phyloP scores from a whole-genome alignment of 495 filamentous ascomycete species.

The Penicillium bovifimosum region DNA sequence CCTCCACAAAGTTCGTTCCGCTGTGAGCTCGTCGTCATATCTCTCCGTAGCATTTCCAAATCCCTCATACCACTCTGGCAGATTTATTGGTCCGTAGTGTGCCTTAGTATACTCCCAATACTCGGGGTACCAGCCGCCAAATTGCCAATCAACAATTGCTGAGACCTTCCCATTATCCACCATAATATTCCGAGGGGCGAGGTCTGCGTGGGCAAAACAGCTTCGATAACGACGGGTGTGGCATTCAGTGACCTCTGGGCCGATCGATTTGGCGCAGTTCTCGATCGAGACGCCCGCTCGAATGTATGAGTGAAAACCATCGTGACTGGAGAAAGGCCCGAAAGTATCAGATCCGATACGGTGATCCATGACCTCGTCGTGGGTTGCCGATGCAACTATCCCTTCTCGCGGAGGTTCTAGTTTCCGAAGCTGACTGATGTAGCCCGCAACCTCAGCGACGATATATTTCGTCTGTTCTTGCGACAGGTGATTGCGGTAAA shows the following conservation, averaged over 20 bases:
- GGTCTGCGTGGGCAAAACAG: constrained; percentile 25
- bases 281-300: constrained; percentile 6
- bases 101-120: constrained; percentile 48
- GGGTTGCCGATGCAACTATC: constrained; percentile 8
- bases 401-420: constrained; percentile 7
- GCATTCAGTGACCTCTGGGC: constrained; percentile 4
- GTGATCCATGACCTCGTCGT: constrained; percentile 3
- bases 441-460: constrained; percentile 7
- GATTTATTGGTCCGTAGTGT: constrained; percentile 3
- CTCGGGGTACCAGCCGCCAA: constrained; percentile 44
- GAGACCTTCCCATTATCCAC: constrained; percentile 22
- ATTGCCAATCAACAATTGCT: constrained; percentile 47
- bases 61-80: constrained; percentile 8
- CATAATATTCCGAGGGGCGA: constrained; percentile 32
- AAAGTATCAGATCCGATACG: constrained; percentile 3
- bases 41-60: constrained; percentile 3
- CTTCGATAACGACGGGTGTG: constrained; percentile 9
- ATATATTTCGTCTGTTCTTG: constrained; percentile 9
- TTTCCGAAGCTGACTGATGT: constrained; percentile 5
- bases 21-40: constrained; percentile 1
- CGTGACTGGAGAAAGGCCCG: constrained; percentile 9
- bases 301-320: constrained; percentile 13
- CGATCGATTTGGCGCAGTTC: constrained; percentile 2
- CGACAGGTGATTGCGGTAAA: constrained; percentile 1
- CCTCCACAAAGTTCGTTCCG: neutral